Evolutionary conservation across 306 rosid genomes (phyloP).

Genomic region (Trifolium pratense): DNA sequence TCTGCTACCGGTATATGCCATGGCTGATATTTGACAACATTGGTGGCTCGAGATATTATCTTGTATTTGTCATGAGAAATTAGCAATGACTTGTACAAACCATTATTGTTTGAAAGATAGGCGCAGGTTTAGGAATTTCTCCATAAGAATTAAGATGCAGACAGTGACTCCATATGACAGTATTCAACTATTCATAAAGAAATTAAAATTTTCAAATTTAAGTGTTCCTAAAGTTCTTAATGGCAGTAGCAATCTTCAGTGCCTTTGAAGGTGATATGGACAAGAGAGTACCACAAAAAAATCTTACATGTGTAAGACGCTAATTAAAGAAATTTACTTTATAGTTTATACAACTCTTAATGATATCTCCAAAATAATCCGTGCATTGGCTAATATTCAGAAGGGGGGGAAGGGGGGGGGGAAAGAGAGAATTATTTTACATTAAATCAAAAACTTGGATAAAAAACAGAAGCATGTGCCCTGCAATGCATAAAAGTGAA

Average conservation of each 20-base stretch:
- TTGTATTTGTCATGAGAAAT: neutral
- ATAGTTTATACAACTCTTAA: neutral
- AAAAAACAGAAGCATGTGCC: conserved; percentile 18
- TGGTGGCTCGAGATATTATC: too few relatives aligned
- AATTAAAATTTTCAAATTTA: neutral
- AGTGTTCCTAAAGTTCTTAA: conserved; percentile 12
- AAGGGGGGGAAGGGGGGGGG: neutral
- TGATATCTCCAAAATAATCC: neutral
- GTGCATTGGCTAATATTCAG: neutral
- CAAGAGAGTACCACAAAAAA: neutral
- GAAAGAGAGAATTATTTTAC: neutral
- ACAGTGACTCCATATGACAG: neutral
- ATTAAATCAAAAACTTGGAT: neutral
- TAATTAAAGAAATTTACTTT: neutral
- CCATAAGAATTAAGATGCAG: neutral
- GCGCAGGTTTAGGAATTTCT: neutral
- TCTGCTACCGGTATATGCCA: too few relatives aligned
- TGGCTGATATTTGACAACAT: too few relatives aligned
- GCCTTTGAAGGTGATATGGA: conserved; percentile 10
- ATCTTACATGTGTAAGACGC: conserved; percentile 12
- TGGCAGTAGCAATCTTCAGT: neutral
- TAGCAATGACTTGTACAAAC: neutral
- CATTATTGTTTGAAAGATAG: neutral
- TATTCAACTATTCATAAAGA: too few relatives aligned
- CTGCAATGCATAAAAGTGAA: conserved; percentile 20